phyloP scores from a whole-genome alignment of 371 early-diverging fungal genomes.

The Apophysomyces elegans region DNA sequence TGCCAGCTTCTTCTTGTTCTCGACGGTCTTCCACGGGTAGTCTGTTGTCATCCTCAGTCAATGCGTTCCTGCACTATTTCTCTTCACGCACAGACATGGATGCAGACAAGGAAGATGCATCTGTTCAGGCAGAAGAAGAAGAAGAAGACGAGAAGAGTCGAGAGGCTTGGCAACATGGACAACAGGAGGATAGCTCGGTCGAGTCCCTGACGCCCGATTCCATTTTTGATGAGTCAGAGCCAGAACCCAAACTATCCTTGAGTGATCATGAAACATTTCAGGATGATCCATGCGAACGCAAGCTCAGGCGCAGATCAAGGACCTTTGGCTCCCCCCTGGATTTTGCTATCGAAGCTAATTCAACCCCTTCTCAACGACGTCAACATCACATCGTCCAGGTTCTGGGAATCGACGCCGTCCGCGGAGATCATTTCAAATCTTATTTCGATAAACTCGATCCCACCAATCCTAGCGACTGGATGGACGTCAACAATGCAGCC shows the following conservation, averaged over 20 bases:
- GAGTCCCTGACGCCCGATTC: neutral
- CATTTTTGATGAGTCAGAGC: neutral
- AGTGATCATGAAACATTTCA: constrained; percentile 15
- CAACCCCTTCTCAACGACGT: constrained; percentile 1
- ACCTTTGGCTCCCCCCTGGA: constrained; percentile 8
- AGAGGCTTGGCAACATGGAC: neutral
- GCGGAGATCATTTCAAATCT: constrained; percentile 11
- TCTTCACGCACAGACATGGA: constrained; percentile 8
- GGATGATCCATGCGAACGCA: constrained; percentile 20
- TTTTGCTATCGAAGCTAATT: constrained; percentile 16
- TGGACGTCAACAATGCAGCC: neutral
- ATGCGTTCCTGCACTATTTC: constrained; percentile 29
- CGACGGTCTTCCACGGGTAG: constrained; percentile 14
- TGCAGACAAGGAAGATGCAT: neutral
- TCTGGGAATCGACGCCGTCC: constrained; percentile 31
- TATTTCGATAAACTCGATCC: neutral
- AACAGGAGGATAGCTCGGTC: neutral
- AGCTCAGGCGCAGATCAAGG: constrained; percentile 24
- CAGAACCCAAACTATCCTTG: neutral
- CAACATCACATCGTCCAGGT: constrained; percentile 37
- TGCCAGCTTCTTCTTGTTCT: constrained; percentile 11
- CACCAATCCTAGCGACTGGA: neutral
- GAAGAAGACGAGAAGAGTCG: neutral
- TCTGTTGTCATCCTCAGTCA: constrained; percentile 21
- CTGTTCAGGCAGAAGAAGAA: no score